Percentiles rank a stretch among this genome's conserved stretches.
These are phyloP conservation scores for Epichloe scottii DNA, from an alignment of 2,329 filamentous ascomycete genomes.

Conservation along the genomic window DNA sequence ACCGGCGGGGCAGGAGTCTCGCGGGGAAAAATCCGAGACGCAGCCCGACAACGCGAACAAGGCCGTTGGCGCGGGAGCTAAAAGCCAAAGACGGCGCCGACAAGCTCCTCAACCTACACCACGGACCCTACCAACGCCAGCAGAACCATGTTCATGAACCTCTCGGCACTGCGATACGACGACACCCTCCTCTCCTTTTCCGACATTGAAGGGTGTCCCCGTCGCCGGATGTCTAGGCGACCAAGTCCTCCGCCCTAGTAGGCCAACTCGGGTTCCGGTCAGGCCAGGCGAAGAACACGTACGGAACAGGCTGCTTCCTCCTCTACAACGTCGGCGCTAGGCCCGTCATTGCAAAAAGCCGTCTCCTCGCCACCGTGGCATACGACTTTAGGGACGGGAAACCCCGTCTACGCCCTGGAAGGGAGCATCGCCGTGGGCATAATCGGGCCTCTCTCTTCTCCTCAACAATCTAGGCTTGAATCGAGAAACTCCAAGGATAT, in stretches of 20 bases:
- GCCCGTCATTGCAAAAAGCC: constrained; percentile 74
- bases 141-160: constrained; percentile 89
- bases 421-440: constrained; percentile 71
- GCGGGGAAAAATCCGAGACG: no score
- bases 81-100: constrained; percentile 57
- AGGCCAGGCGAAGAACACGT: constrained; percentile 81
- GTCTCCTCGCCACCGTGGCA: constrained; percentile 74
- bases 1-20: not conserved
- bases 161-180: constrained; percentile 69
- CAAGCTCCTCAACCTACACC: constrained; percentile 57
- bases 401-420: constrained; percentile 68
- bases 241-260: constrained; percentile 76
- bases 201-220: constrained; percentile 57
- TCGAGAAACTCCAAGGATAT: constrained; percentile 37
- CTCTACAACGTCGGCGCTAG: constrained; percentile 79
- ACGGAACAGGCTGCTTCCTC: constrained; percentile 81
- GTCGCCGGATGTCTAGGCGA: constrained; percentile 83
- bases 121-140: constrained; percentile 83
- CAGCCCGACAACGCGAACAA: constrained; percentile 74
- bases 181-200: constrained; percentile 69
- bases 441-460: constrained; percentile 66
- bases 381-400: constrained; percentile 59
- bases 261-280: constrained; percentile 75
- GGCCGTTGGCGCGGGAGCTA: constrained; percentile 59
- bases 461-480: constrained; percentile 50